A percentile compares a stretch with the other conserved stretches of the same genome.
Conservation (phyloP, 306 rosid genomes). For the Ormosia emarginata region DNA sequence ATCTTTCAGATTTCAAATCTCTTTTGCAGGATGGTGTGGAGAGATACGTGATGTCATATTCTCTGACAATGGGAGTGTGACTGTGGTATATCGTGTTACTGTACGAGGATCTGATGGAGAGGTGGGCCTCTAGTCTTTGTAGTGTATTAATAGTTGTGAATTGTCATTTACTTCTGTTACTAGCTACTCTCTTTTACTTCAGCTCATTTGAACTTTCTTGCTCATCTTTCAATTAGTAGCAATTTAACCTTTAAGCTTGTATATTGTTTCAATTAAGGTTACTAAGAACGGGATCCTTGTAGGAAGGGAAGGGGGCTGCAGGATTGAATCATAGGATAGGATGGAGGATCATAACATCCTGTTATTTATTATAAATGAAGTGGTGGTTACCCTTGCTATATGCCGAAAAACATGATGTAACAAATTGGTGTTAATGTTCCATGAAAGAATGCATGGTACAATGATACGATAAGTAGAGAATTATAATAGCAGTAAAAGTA, state of each 20-base stretch:
- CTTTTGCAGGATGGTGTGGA: constrained; percentile 92
- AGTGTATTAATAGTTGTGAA: background rate
- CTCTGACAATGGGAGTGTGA: constrained; percentile 83
- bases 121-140: constrained; percentile 38
- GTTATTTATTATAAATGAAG: background rate
- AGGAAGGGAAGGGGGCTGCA: background rate
- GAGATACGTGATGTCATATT: constrained; percentile 94
- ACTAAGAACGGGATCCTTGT: background rate
- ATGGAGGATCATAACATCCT: background rate
- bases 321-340: background rate
- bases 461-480: background rate
- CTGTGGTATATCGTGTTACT: constrained; percentile 91
- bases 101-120: constrained; percentile 97
- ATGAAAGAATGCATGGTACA: background rate
- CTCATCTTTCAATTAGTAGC: background rate
- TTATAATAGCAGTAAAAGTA: background rate
- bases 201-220: background rate
- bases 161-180: background rate
- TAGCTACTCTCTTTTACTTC: background rate
- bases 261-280: background rate
- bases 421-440: background rate
- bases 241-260: background rate
- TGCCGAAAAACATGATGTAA: background rate
- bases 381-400: background rate
- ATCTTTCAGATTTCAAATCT: background rate